Evolutionary conservation across 2,329 filamentous ascomycete species (phyloP).

Genomic region (Leptographium procerum): DNA sequence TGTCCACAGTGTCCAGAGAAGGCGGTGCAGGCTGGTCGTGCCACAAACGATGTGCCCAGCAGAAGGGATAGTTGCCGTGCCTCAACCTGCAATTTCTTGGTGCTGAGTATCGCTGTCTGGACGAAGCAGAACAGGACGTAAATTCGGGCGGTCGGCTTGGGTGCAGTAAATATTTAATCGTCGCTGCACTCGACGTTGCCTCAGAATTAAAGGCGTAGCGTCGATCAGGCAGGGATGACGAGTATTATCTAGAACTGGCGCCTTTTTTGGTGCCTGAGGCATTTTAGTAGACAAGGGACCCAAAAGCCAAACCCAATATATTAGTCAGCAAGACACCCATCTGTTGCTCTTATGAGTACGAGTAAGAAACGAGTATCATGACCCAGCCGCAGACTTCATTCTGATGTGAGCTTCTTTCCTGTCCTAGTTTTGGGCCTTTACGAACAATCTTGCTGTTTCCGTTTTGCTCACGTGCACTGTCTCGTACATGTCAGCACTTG

Average conservation of each 20-base stretch:
- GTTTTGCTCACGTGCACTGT: background rate
- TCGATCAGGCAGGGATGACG: background rate
- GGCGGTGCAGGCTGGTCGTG: background rate
- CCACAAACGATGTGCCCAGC: background rate
- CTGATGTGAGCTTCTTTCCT: too few species aligned
- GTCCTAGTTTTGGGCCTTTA: too few species aligned
- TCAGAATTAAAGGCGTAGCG: background rate
- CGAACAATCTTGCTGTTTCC: too few species aligned
- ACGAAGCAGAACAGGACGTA: background rate
- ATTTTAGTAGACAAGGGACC: background rate
- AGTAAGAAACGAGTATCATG: too few species aligned
- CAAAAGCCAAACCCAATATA: too few species aligned
- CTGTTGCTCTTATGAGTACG: too few species aligned
- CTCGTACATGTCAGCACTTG: background rate
- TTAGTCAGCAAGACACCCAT: too few species aligned
- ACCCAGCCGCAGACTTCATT: too few species aligned
- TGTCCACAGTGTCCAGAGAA: too few species aligned
- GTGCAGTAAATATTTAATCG: background rate
- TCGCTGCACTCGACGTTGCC: background rate
- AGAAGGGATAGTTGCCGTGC: background rate
- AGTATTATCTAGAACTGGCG: background rate
- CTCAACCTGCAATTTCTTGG: background rate
- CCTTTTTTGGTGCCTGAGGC: background rate
- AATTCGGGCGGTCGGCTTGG: background rate
- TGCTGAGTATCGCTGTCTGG: background rate